These are phyloP conservation scores for Aspergillus japonicus DNA, from an alignment of 2,329 filamentous ascomycete species.

Conservation along the genomic window DNA sequence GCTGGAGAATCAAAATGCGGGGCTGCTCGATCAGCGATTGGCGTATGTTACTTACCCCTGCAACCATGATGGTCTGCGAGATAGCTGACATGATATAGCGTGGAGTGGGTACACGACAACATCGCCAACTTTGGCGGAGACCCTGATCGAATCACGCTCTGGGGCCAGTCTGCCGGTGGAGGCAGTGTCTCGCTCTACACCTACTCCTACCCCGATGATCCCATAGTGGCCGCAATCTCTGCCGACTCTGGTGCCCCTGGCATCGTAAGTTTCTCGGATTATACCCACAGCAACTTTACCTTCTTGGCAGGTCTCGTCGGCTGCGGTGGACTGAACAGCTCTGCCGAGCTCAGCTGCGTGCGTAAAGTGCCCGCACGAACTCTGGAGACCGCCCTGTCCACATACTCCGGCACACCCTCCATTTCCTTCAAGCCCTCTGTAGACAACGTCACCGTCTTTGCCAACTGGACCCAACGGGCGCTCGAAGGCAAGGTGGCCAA, in stretches of 20 bases:
- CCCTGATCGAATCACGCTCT: constrained; percentile 4
- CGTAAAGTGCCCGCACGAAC: not conserved
- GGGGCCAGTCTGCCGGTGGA: constrained; percentile 13
- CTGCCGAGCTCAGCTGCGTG: constrained; percentile 1
- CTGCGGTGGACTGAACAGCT: not conserved
- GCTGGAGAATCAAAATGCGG: constrained; percentile 16
- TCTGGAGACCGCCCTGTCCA: not conserved
- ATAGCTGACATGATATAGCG: not conserved
- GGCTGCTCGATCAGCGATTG: constrained; percentile 20
- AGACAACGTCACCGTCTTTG: constrained; percentile 6
- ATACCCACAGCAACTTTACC: not conserved
- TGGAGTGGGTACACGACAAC: constrained; percentile 13
- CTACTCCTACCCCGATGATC: constrained; percentile 7
- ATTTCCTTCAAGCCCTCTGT: constrained; percentile 4
- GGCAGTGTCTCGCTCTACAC: constrained; percentile 2
- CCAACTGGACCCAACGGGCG: constrained; percentile 1
- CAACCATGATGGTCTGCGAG: not conserved
- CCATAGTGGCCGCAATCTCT: constrained; percentile 1
- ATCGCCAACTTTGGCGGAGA: constrained; percentile 14
- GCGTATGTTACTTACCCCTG: not conserved
- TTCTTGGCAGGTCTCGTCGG: not conserved
- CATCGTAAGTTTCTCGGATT: not conserved
- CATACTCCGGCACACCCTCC: not conserved
- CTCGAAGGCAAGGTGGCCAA: not conserved
- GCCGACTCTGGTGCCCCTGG: not conserved